Conservation (phyloP, 208 protist genomes). For the Plasmodiophora brassicae region DNA sequence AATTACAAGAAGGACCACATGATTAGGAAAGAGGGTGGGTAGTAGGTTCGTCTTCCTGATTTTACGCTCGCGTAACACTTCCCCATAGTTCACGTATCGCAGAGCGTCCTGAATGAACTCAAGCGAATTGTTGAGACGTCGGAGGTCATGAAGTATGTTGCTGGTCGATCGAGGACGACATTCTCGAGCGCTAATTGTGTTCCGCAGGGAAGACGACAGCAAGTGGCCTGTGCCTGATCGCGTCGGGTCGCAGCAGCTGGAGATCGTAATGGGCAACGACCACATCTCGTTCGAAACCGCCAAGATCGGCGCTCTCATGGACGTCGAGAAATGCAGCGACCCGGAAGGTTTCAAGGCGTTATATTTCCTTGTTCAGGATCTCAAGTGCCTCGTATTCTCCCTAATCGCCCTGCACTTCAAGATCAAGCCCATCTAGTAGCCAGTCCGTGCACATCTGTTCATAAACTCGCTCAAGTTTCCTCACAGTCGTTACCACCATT, state of each 20-base stretch:
- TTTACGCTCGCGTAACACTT: neutral
- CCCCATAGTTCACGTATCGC: constrained; percentile 63
- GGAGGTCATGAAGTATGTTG: constrained; percentile 68
- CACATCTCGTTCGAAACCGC: constrained; percentile 83
- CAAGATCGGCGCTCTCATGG: constrained; percentile 76
- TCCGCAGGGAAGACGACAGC: constrained; percentile 58
- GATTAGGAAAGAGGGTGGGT: constrained; percentile 79
- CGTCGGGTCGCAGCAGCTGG: constrained; percentile 77
- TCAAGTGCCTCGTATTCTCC: constrained; percentile 81
- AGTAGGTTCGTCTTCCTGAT: constrained; percentile 13
- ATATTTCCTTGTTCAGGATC: constrained; percentile 83
- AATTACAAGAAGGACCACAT: constrained; percentile 81
- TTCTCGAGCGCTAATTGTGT: neutral
- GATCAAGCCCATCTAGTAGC: constrained; percentile 53
- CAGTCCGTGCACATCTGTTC: no score
- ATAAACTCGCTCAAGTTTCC: no score
- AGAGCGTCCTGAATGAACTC: constrained; percentile 69
- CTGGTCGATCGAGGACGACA: neutral
- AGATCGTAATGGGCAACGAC: constrained; percentile 73
- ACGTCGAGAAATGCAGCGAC: constrained; percentile 74
- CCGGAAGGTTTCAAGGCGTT: constrained; percentile 80
- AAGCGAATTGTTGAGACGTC: constrained; percentile 74
- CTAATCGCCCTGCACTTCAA: constrained; percentile 83
- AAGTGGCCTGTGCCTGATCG: constrained; percentile 76
- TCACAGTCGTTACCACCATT: no score